Percentiles rank a stretch among this genome's conserved stretches.
phyloP scores from a whole-genome alignment of 768 basidiomycete species.

The Termitomyces sp. region DNA sequence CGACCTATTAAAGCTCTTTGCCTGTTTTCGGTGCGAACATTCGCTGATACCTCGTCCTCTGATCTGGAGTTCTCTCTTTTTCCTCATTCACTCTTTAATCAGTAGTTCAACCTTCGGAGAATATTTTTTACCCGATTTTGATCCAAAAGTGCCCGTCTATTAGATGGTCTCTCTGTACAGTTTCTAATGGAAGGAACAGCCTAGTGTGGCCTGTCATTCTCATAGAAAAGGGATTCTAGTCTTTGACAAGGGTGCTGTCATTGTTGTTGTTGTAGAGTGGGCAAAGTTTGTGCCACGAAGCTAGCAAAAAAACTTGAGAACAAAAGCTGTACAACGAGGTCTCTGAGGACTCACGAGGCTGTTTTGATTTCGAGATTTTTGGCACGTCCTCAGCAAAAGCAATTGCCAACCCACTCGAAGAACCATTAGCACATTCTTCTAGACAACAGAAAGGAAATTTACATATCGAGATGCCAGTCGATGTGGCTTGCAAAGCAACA shows the following conservation, averaged over 20 bases:
- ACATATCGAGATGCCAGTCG: constrained; percentile 5
- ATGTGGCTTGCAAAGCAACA: not conserved
- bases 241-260: not conserved
- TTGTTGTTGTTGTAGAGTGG: not conserved
- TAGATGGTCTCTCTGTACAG: too few species aligned
- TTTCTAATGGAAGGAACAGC: not conserved
- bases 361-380: not conserved
- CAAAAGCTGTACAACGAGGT: too few species aligned
- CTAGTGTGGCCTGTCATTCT: not conserved
- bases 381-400: constrained; percentile 25
- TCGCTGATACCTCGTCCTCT: too few species aligned
- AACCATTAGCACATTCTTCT: not conserved
- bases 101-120: too few species aligned
- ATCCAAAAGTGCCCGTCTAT: too few species aligned
- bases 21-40: too few species aligned
- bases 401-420: constrained; percentile 20
- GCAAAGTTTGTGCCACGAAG: not conserved
- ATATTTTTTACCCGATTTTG: too few species aligned
- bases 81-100: too few species aligned
- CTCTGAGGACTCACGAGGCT: not conserved
- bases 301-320: not conserved
- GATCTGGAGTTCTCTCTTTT: too few species aligned
- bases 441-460: not conserved
- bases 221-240: not conserved
- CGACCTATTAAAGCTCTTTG: too few species aligned